phyloP scores from a whole-genome alignment of 1,284 basidiomycete species.

The Mycocalia duriaeana region DNA sequence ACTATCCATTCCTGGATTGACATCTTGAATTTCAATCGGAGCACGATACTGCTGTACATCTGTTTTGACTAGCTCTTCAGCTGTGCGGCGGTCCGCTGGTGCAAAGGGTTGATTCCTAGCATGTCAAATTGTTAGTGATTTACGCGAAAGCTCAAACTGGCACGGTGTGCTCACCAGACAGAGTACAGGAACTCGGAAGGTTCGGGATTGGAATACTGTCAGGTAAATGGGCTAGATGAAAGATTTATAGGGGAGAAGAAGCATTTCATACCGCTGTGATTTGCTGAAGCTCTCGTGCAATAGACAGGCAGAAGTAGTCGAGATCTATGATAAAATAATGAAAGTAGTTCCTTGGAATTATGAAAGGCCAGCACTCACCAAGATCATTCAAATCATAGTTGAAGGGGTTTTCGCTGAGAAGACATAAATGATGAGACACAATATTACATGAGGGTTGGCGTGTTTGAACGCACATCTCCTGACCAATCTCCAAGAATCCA shows the following conservation, averaged over 20 bases:
- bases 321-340: no score
- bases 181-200: conserved; percentile 50
- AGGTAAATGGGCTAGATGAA: no score
- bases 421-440: background rate
- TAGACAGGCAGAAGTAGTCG: conserved; percentile 57
- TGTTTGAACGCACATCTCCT: conserved; percentile 50
- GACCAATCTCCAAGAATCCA: conserved; percentile 69
- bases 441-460: no score
- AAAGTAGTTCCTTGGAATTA: no score
- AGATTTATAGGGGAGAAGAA: no score
- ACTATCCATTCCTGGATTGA: conserved; percentile 43
- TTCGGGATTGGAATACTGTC: conserved; percentile 51
- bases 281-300: conserved; percentile 63
- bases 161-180: conserved; percentile 12
- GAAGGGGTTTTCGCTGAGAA: conserved; percentile 59
- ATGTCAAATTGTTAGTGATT: no score
- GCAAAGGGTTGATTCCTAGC: conserved; percentile 59
- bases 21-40: conserved; percentile 28
- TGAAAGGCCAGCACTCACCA: no score
- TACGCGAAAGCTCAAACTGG: no score
- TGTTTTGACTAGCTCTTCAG: conserved; percentile 42
- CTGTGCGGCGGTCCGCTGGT: conserved; percentile 55
- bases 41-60: conserved; percentile 27
- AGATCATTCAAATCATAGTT: conserved; percentile 67
- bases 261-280: conserved; percentile 62